phyloP scores from a whole-genome alignment of 2,329 filamentous ascomycete species.

The Aspergillus sp. region DNA sequence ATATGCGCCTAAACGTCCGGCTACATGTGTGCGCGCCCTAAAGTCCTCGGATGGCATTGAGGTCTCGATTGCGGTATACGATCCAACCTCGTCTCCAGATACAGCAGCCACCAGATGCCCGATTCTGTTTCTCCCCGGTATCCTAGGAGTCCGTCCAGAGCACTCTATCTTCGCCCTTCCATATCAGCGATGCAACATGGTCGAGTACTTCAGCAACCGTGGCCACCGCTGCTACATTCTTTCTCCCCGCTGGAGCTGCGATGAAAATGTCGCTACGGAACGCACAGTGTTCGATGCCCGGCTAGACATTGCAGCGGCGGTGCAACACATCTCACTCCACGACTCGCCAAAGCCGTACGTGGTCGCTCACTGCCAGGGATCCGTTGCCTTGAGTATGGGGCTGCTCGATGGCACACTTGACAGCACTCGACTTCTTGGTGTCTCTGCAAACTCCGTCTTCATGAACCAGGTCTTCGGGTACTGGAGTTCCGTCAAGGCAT shows the following conservation, averaged over 20 bases:
- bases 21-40: background rate
- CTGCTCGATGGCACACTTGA: slow-evolving; percentile 11
- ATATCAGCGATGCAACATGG: slow-evolving; percentile 13
- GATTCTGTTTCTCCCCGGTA: slow-evolving; percentile 15
- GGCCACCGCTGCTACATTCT: slow-evolving; percentile 12
- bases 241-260: slow-evolving; percentile 11
- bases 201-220: slow-evolving; percentile 11
- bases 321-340: background rate
- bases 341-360: slow-evolving; percentile 9
- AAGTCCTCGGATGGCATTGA: background rate
- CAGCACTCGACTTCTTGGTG: slow-evolving; percentile 19
- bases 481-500: slow-evolving; percentile 25
- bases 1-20: background rate
- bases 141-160: slow-evolving; percentile 2
- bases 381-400: slow-evolving; percentile 13
- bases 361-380: slow-evolving; percentile 20
- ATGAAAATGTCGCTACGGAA: background rate
- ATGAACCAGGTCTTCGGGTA: slow-evolving; percentile 24
- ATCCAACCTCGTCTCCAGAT: background rate
- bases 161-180: slow-evolving; percentile 13
- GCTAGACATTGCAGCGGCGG: slow-evolving; percentile 13
- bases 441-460: slow-evolving; percentile 30
- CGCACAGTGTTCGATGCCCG: slow-evolving; percentile 18
- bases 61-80: slow-evolving; percentile 1
- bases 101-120: background rate